phyloP scores from a whole-genome alignment of 371 early-diverging fungal genomes.

The Nematocida sp. region DNA sequence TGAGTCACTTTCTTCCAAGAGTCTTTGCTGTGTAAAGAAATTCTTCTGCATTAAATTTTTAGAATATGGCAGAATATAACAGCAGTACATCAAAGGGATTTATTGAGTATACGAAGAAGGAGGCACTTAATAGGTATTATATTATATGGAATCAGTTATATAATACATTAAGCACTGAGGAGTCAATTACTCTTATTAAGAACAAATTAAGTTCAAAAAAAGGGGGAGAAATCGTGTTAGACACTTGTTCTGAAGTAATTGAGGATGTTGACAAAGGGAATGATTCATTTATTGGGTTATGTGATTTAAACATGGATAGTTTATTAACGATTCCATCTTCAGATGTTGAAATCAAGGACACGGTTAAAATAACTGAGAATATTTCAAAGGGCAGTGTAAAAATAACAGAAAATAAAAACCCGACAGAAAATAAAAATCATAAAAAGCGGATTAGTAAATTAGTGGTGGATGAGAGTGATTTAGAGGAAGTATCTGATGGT shows the following conservation, averaged over 20 bases:
- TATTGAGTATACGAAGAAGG: constrained; percentile 38
- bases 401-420: background rate
- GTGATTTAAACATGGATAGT: constrained; percentile 24
- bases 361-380: background rate
- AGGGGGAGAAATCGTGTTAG: background rate
- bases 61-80: constrained; percentile 16
- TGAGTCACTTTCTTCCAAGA: constrained; percentile 26
- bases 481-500: background rate
- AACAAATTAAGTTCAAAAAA: constrained; percentile 13
- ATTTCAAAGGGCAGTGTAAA: background rate
- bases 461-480: constrained; percentile 5
- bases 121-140: constrained; percentile 29
- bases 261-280: constrained; percentile 7
- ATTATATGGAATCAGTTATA: background rate
- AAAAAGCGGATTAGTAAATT: background rate
- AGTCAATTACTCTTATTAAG: constrained; percentile 25
- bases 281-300: constrained; percentile 40
- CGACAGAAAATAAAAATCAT: too few species aligned
- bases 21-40: constrained; percentile 32
- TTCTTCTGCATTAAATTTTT: constrained; percentile 52
- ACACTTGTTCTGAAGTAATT: background rate
- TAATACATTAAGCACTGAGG: constrained; percentile 16
- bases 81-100: constrained; percentile 1
- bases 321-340: constrained; percentile 8
- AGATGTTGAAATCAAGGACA: background rate